Evolutionary conservation across 2,329 filamentous ascomycete species (phyloP).

Genomic region (Alternaria dauci): DNA sequence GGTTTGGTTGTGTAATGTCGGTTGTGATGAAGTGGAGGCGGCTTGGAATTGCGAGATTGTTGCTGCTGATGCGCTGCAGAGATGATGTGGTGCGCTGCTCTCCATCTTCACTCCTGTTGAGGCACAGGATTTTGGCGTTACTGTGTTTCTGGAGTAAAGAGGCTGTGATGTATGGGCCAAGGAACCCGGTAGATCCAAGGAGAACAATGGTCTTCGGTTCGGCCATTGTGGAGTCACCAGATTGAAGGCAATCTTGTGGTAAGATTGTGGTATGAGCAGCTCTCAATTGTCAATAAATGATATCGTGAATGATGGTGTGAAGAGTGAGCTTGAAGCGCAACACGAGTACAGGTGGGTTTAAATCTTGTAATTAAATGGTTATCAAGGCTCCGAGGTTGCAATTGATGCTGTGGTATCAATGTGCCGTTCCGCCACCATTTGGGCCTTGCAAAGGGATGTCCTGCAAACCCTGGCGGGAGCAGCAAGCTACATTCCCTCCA

Average conservation of each 20-base stretch:
- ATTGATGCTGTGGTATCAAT: not conserved
- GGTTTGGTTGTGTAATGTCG: not conserved
- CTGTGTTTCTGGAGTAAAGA: not conserved
- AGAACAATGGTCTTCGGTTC: not conserved
- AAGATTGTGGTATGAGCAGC: not conserved
- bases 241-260: not conserved
- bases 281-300: not conserved
- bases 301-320: not conserved
- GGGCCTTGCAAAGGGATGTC: not conserved
- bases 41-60: not conserved
- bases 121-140: not conserved
- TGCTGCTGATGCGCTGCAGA: not conserved
- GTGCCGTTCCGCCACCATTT: not conserved
- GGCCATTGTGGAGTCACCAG: not conserved
- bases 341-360: not conserved
- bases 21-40: not conserved
- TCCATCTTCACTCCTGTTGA: slow-evolving; percentile 1
- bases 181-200: not conserved
- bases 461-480: not conserved
- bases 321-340: not conserved
- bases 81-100: slow-evolving; percentile 1
- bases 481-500: not conserved
- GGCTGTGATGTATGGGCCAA: slow-evolving; percentile 2
- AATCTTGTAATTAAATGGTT: not conserved
- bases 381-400: not conserved